Percentiles rank a stretch among this genome's conserved stretches.
Evolutionary conservation across 2,329 filamentous ascomycete species (phyloP).

Genomic region (Harringtonia lauricola): DNA sequence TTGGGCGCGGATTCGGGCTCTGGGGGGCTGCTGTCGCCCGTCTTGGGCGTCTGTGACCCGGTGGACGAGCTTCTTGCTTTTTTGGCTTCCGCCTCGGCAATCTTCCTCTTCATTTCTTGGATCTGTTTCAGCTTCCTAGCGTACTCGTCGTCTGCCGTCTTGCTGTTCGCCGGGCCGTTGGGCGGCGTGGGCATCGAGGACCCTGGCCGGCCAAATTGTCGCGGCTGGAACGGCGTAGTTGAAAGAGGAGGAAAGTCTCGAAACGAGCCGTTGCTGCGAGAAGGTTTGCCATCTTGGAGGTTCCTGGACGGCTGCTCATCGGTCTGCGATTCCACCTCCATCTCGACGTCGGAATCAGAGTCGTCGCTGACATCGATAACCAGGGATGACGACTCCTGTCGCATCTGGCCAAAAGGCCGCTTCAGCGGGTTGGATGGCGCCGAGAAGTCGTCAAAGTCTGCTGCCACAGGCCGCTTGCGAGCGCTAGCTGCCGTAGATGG

Average conservation of each 20-base stretch:
- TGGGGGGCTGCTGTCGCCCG: slow-evolving; percentile 16
- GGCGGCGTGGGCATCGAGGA: slow-evolving; percentile 26
- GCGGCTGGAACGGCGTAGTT: slow-evolving; percentile 21
- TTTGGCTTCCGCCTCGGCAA: slow-evolving; percentile 47
- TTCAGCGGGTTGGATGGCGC: slow-evolving; percentile 30
- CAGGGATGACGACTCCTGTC: slow-evolving; percentile 50
- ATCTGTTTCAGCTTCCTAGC: slow-evolving; percentile 46
- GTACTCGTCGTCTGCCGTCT: slow-evolving; percentile 28
- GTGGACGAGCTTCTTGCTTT: slow-evolving; percentile 25
- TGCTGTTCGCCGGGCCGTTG: slow-evolving; percentile 19
- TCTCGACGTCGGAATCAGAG: slow-evolving; percentile 50
- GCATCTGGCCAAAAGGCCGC: slow-evolving; percentile 50
- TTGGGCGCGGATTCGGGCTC: slow-evolving; percentile 10
- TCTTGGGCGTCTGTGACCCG: slow-evolving; percentile 18
- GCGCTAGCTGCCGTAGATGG: background rate
- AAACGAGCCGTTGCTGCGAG: slow-evolving; percentile 25
- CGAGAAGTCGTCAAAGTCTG: slow-evolving; percentile 55
- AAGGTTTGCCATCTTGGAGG: slow-evolving; percentile 15
- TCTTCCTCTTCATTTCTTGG: slow-evolving; percentile 46
- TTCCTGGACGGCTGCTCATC: slow-evolving; percentile 25
- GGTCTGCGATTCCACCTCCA: slow-evolving; percentile 51
- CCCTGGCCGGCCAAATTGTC: slow-evolving; percentile 27
- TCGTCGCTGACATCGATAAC: slow-evolving; percentile 80
- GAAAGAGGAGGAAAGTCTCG: slow-evolving; percentile 34
- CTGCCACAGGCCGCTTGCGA: slow-evolving; percentile 44